Evolutionary conservation across 805 yeast species (phyloP), one percentile per base, ranked within the genome.

Genomic region (Saturnispora quitensis): DNA sequence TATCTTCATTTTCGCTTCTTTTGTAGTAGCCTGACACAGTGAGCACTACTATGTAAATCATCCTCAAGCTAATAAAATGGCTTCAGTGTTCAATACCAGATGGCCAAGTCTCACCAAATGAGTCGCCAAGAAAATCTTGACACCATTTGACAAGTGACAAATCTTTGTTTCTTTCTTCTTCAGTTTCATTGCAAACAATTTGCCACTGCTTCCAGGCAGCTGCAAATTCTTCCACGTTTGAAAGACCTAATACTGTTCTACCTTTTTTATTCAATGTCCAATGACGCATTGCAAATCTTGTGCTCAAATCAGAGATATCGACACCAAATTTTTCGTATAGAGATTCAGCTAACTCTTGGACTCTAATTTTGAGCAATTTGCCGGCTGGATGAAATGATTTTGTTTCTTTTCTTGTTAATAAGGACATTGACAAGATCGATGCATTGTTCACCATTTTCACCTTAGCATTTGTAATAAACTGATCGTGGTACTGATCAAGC

Each of bases 401-500:
- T 0, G 96, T 84, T 34, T 74, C 70, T 24, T 74, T 81, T 0
- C 84, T 76, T 53, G 95, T 75, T 52, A 90, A 71, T 52, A 90
- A 66, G 4, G 96, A 86, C 98, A 90, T 90, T 51, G 90, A 80
- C 54, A 91, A 71, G 38, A 93, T 89, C 1, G 96, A 86, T 3
- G 91, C 97, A 63, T 86, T 88, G 62, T 82, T 67, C n/a, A 90
- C 65, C 55, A 73, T 65, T 52, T 74, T 72, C 31, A 89, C 72
- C 5, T 79, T 76, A 12, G 86, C 78, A 7, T 77, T 78, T 2
- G 55, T 58, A 40, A 74, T 66, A 57, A 87, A 80, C 36, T 69
- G 70, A 5, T 73, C 74, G 58, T 73, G 67, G 58, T 74, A 76
- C 0, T 72, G 66, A 25, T 75, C 69, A 43, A 85, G 68, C 5